Base-by-base conservation (phyloP, 2,329 filamentous ascomycete species). In the Tolypocladium guangdongense region DNA sequence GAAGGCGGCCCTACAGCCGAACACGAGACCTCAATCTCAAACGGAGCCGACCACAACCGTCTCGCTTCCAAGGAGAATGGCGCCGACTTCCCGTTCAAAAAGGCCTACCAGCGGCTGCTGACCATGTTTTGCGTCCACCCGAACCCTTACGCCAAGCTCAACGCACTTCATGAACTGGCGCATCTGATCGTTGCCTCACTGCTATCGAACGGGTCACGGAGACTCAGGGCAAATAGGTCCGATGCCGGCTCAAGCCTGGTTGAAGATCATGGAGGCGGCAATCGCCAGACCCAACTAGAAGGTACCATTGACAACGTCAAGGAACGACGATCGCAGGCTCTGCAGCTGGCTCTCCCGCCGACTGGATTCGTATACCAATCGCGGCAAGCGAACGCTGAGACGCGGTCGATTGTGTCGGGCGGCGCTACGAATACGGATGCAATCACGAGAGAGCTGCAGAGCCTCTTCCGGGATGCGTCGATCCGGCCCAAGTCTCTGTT, bases 51-150 rank as follows among this genome's bases (percentile, higher is more conserved):
- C 56, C 67, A 68, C 14, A 46, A 45, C 14, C 30, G 32, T 8
- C 20, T 27, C 2, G 6, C 32, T 2, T 12, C 14, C 5, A 65
- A 63, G 35, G 66, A 69, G 5, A 57, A 55, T 6, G 62, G 59
- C 7, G 58, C 70, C 2, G 83, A 87, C 39, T 95, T 95, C 61
- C 88, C 88, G 0, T 96, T 92, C 64, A 82, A 82, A 51, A 82
- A 83, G 59, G 87, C 90, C 0, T 96, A 95, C 64, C 78, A 83
- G 59, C 83, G 86, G 14, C 76, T 97, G 1, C 75, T 97, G 35
- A 84, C 83, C 58, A 90, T 90, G 72, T 95, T 99, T 60, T 90
- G 88, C 43, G 88, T 91, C 4, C 88, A 95, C 59, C 88, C 89
- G 0, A 95, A 93, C 64, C 93, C 93, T 0, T 87, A 87, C 60